Base-by-base conservation (phyloP, 305 asterid species). In the Fraxinus velutina region DNA sequence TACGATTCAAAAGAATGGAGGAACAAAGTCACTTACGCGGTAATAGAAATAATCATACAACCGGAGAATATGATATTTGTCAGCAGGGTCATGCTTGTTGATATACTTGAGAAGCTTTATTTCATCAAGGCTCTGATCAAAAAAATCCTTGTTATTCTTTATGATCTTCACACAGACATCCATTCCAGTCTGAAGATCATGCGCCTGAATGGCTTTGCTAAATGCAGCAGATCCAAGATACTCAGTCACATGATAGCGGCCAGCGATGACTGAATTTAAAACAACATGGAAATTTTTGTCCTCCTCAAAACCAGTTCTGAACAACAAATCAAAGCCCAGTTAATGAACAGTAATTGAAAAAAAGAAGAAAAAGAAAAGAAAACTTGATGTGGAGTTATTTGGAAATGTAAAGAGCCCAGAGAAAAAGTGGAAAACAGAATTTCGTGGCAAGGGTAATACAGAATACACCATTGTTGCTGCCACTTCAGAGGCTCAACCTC, bases 171-270 rank as follows among this genome's bases (percentile, higher is more conserved):
- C 97, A 81, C 98, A 94, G 1, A 94, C 98, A 89, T 94, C 98
- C 97, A 93, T 93, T 88, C 98, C 98, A 78, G 98, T 93, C 86
- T 96, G 99, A 85, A 96, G 92, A 86, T 96, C 99, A 78, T 96
- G 99, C 21, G 99, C 99, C 92, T 96, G 99, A 76, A 96, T 93
- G 82, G 98, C 99, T 90, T 96, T 96, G 90, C 99, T 96, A 83
- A 96, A 96, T 85, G 99, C 98, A 76, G 99, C 99, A 52, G 99
- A 96, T 85, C 99, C 99, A 79, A 96, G 98, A 91, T 96, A 94
- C 89, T 96, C 99, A 1, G 99, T 96, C 79, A 96, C 99, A 88
- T 96, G 99, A 88, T 96, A 96, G 75, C 98, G 93, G 42, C 99
- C 99, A 19, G 99, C 99, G 68, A 96, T 82, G 42, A 96, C 97